A percentile compares a stretch with the other conserved stretches of the same genome.
Conservation (phyloP, 495 filamentous ascomycete species). For the Rusavskia elegans region DNA sequence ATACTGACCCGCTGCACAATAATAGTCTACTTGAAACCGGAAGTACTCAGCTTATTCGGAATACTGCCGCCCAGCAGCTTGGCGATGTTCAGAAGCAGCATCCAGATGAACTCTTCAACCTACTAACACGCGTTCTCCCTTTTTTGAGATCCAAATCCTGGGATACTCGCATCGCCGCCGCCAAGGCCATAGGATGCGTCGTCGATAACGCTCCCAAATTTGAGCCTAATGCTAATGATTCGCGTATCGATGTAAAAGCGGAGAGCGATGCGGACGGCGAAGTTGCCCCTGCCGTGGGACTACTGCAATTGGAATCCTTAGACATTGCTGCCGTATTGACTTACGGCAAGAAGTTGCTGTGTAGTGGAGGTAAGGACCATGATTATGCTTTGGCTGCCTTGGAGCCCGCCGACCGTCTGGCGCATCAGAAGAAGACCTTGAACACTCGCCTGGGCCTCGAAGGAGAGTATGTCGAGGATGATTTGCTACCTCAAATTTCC, state of each 20-base stretch:
- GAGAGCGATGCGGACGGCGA: constrained; percentile 26
- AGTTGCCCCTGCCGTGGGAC: constrained; percentile 29
- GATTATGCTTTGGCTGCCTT: constrained; percentile 67
- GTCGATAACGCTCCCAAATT: constrained; percentile 74
- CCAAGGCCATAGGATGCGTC: constrained; percentile 85
- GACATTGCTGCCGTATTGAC: constrained; percentile 67
- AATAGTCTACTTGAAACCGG: constrained; percentile 84
- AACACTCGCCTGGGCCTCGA: constrained; percentile 65
- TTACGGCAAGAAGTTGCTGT: constrained; percentile 64
- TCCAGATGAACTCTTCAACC: constrained; percentile 91
- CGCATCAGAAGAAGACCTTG: constrained; percentile 81
- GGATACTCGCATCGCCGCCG: constrained; percentile 84
- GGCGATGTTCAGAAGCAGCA: constrained; percentile 96
- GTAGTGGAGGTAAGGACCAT: constrained; percentile 68
- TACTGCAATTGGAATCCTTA: constrained; percentile 56
- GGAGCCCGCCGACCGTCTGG: constrained; percentile 64
- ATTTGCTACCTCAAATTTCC: constrained; percentile 47
- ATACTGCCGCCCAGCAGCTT: constrained; percentile 90
- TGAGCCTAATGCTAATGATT: constrained; percentile 67
- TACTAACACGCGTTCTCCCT: constrained; percentile 87
- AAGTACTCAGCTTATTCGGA: constrained; percentile 83
- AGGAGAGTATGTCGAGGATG: constrained; percentile 73
- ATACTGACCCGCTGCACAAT: constrained; percentile 18
- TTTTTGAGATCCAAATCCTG: constrained; percentile 86
- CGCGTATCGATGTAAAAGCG: constrained; percentile 31